Conservation (phyloP, 2,329 filamentous ascomycete genomes). For the Colletotrichum chrysophilum region DNA sequence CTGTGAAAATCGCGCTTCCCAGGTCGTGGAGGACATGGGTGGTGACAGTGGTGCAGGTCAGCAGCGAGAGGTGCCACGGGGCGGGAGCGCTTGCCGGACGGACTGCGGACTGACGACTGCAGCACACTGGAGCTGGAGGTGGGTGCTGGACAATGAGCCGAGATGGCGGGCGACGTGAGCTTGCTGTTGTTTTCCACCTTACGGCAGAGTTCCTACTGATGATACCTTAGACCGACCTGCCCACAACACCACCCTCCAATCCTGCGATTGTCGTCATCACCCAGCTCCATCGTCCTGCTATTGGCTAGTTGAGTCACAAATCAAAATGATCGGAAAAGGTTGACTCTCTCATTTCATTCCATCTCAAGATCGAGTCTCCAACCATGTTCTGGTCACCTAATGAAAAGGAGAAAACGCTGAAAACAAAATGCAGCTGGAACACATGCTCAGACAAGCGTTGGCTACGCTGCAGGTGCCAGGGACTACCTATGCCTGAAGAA, state of each 20-base stretch:
- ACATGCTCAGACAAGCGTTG: slow-evolving; percentile 6
- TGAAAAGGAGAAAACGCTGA: neutral
- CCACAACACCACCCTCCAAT: neutral
- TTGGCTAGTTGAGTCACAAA: neutral
- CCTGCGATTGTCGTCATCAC: slow-evolving; percentile 12
- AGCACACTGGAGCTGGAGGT: neutral
- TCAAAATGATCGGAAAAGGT: neutral
- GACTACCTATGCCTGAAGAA: neutral
- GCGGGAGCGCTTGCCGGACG: neutral
- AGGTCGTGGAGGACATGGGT: neutral
- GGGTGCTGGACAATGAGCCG: neutral
- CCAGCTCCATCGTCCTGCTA: neutral
- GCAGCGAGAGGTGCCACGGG: neutral
- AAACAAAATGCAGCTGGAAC: neutral
- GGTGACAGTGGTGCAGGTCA: neutral
- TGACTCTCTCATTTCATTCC: neutral
- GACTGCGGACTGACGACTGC: neutral
- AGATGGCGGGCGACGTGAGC: neutral
- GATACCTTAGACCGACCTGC: neutral
- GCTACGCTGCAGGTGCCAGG: neutral
- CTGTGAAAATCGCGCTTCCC: slow-evolving; percentile 5
- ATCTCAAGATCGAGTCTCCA: neutral
- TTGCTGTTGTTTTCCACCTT: neutral
- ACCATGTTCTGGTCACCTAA: neutral
- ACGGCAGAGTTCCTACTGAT: neutral